These are phyloP conservation scores for Pythium biforme DNA, from an alignment of 352 stramenopile genomes.

Conservation along the genomic window DNA sequence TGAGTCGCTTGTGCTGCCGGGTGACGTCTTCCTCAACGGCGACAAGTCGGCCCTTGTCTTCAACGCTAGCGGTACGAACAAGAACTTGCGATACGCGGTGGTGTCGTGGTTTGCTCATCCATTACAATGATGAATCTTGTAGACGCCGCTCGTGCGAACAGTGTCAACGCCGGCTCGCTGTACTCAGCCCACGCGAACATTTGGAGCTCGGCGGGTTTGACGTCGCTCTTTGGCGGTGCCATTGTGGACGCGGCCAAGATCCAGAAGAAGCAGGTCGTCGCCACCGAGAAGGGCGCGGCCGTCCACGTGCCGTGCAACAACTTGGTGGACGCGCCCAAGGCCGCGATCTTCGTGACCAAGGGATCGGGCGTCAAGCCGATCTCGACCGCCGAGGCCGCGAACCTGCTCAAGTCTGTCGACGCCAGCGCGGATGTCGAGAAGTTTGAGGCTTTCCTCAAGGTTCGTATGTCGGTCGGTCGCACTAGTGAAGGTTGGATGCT, in stretches of 20 bases:
- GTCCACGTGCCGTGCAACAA: slow-evolving; percentile 81
- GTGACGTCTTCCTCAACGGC: slow-evolving; percentile 58
- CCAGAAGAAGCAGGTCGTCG: slow-evolving; percentile 58
- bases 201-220: slow-evolving; percentile 65
- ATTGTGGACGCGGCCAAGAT: slow-evolving; percentile 54
- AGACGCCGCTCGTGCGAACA: slow-evolving; percentile 52
- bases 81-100: too few relatives aligned
- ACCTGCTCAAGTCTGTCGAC: slow-evolving; percentile 50
- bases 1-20: slow-evolving; percentile 52
- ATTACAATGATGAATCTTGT: too few relatives aligned
- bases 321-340: slow-evolving; percentile 61
- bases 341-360: slow-evolving; percentile 67
- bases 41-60: slow-evolving; percentile 73
- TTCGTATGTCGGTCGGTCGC: neutral
- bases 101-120: too few relatives aligned
- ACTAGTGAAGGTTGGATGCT: neutral
- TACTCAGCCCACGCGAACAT: slow-evolving; percentile 73
- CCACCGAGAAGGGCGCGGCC: slow-evolving; percentile 42
- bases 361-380: slow-evolving; percentile 62
- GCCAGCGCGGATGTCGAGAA: slow-evolving; percentile 52
- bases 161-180: slow-evolving; percentile 56
- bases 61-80: slow-evolving; percentile 44
- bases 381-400: slow-evolving; percentile 42
- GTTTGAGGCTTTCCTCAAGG: slow-evolving; percentile 61
- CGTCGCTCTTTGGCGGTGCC: slow-evolving; percentile 68